Base-by-base conservation (phyloP, 1,284 basidiomycete genomes). In the Apiotrichum laibachii region DNA sequence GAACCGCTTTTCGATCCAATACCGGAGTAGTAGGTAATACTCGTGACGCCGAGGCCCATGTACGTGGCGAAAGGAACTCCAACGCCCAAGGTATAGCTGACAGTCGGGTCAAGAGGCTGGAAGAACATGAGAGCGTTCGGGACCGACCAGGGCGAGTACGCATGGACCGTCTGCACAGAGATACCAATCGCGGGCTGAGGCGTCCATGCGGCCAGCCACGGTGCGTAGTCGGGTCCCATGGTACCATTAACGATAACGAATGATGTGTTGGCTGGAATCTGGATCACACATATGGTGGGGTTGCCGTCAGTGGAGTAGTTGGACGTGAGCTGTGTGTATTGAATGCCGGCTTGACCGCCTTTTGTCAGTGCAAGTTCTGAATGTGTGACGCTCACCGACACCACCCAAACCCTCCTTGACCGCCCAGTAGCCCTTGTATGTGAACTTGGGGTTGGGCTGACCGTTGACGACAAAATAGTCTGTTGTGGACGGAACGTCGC, bases 231-330 rank as follows among this genome's bases (percentile, higher is more conserved):
- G 12, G 44, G 53, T 0, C 53, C 53, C 22, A 48, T 47, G 35
- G 45, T 55, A 22, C 53, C 53, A 26, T 55, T 55, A 11, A 55
- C 10, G 6, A 48, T 15, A 1, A 55, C 11, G 12, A 55, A 48
- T 4, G 33, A 31, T 5, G 53, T 55, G 45, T 48, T 48, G 45
- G 13, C 45, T 6, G 53, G 53, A 12, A 55, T 31, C 26, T 31
- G 26, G 26, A 31, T 7, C 7, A 3, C 7, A 31, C 26, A 31
- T 3, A 31, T 3, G 26, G 26, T 31, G 26, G 26, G 26, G 26
- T 31, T 31, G 7, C 26, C 26, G 26, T 31, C 26, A 4, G 26
- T 31, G 3, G 50, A 42, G 21, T 5, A 16, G 39, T 51, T 42
- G 37, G 19, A 21, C 1, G 42, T 21, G n/a, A 39, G 35, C 40